Evolutionary conservation across 2,329 filamentous ascomycete genomes (phyloP).

Genomic region (Claviceps africana): DNA sequence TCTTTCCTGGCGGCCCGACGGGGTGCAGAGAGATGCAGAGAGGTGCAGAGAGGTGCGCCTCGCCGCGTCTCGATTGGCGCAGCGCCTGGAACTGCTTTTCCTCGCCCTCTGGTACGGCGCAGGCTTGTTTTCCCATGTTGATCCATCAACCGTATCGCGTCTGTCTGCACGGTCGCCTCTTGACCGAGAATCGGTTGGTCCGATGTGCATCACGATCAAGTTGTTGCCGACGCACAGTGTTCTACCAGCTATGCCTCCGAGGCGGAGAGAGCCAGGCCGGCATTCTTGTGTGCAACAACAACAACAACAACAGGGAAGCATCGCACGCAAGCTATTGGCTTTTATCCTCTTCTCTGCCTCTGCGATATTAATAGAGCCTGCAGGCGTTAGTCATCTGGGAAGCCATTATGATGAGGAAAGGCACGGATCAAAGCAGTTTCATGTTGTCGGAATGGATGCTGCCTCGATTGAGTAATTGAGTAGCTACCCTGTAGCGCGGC

Average conservation of each 20-base stretch:
- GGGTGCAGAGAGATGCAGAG: no score
- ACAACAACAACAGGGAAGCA: neutral
- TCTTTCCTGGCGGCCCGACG: no score
- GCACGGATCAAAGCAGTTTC: no score
- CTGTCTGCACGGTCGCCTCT: neutral
- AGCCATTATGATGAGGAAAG: neutral
- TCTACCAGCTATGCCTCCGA: neutral
- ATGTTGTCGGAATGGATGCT: no score
- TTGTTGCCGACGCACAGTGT: neutral
- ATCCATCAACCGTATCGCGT: neutral
- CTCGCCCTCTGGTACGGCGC: neutral
- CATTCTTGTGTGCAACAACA: neutral
- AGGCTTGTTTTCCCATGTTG: neutral
- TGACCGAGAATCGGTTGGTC: neutral
- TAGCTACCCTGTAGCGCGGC: no score
- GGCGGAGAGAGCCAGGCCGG: neutral
- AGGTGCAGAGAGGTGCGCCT: no score
- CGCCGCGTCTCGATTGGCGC: neutral
- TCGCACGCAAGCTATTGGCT: neutral
- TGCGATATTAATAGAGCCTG: neutral
- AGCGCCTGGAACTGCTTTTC: neutral
- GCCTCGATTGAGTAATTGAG: no score
- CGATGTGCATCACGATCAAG: neutral
- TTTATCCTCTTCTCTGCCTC: neutral
- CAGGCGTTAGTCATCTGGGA: no score